These are phyloP conservation scores for Elsinoe ampelina DNA, from an alignment of 2,329 filamentous ascomycete species.

Conservation along the genomic window DNA sequence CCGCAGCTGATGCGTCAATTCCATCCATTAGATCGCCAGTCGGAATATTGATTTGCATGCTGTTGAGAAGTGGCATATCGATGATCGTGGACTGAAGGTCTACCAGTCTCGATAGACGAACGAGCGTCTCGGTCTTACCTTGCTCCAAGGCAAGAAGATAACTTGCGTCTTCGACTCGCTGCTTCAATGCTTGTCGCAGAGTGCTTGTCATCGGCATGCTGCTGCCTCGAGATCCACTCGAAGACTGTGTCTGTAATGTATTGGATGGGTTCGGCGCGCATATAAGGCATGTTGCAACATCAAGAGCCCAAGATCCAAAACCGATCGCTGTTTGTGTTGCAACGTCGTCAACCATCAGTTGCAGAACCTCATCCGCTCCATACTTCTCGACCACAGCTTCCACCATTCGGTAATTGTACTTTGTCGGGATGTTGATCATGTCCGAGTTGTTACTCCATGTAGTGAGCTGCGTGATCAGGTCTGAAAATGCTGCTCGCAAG, in stretches of 20 bases:
- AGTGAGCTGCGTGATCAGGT: slow-evolving; percentile 53
- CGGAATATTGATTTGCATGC: slow-evolving; percentile 21
- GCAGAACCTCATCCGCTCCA: slow-evolving; percentile 52
- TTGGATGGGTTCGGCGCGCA: slow-evolving; percentile 49
- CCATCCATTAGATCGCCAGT: slow-evolving; percentile 29
- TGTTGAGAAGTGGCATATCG: slow-evolving; percentile 49
- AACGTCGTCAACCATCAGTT: slow-evolving; percentile 58
- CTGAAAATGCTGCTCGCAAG: slow-evolving; percentile 18
- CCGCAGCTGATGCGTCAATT: slow-evolving; percentile 23
- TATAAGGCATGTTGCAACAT: slow-evolving; percentile 59
- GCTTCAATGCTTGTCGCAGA: slow-evolving; percentile 25
- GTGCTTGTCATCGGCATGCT: slow-evolving; percentile 5
- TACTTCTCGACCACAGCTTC: slow-evolving; percentile 52
- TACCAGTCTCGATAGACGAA: slow-evolving; percentile 25
- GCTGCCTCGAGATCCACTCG: slow-evolving; percentile 29
- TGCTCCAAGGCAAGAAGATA: slow-evolving; percentile 51
- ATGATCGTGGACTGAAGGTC: slow-evolving; percentile 34
- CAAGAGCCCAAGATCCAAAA: slow-evolving; percentile 54
- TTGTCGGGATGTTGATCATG: slow-evolving; percentile 45
- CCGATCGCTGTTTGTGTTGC: slow-evolving; percentile 51
- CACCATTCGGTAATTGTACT: slow-evolving; percentile 64
- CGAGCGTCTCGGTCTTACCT: slow-evolving; percentile 44
- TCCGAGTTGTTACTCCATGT: slow-evolving; percentile 52
- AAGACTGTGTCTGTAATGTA: slow-evolving; percentile 25
- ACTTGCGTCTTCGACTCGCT: slow-evolving; percentile 42